Percentiles rank a stretch among this genome's conserved stretches.
Evolutionary conservation across 1,284 basidiomycete genomes (phyloP).

Genomic region (Boletus calvinii): DNA sequence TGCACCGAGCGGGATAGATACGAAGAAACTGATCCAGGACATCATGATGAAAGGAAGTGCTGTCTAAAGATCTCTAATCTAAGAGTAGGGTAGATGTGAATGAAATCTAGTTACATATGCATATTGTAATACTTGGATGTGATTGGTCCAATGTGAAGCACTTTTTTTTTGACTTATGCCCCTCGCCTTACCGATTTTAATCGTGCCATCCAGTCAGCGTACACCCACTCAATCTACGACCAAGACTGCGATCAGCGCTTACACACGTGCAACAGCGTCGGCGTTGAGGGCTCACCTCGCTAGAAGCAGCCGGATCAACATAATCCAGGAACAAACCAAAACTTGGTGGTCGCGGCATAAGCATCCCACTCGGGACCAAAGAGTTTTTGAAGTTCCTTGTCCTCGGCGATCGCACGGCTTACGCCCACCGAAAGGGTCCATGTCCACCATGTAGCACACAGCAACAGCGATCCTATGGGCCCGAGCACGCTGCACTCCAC

Average conservation of each 20-base stretch:
- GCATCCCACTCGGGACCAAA: slow-evolving; percentile 53
- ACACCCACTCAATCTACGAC: neutral
- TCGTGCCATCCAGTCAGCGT: neutral
- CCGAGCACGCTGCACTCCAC: slow-evolving; percentile 47
- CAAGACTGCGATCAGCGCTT: neutral
- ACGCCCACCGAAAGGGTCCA: slow-evolving; percentile 52
- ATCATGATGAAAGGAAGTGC: too few species aligned
- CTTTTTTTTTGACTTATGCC: neutral
- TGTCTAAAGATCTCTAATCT: neutral
- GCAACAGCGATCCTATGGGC: slow-evolving; percentile 30
- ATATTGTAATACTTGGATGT: slow-evolving; percentile 2
- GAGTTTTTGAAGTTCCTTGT: slow-evolving; percentile 48
- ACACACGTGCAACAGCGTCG: neutral
- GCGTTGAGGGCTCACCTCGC: slow-evolving; percentile 2
- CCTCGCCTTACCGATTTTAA: neutral
- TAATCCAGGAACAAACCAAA: slow-evolving; percentile 56
- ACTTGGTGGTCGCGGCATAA: slow-evolving; percentile 49
- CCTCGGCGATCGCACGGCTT: slow-evolving; percentile 52
- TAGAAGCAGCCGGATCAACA: slow-evolving; percentile 19
- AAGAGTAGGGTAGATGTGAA: neutral
- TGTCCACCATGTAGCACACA: slow-evolving; percentile 51
- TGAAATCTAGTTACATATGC: neutral
- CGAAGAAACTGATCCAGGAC: neutral
- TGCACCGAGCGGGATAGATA: too few species aligned
- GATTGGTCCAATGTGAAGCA: neutral